Evolutionary conservation across 805 yeast genomes (phyloP).

Genomic region (Ogataea paradorogensis): DNA sequence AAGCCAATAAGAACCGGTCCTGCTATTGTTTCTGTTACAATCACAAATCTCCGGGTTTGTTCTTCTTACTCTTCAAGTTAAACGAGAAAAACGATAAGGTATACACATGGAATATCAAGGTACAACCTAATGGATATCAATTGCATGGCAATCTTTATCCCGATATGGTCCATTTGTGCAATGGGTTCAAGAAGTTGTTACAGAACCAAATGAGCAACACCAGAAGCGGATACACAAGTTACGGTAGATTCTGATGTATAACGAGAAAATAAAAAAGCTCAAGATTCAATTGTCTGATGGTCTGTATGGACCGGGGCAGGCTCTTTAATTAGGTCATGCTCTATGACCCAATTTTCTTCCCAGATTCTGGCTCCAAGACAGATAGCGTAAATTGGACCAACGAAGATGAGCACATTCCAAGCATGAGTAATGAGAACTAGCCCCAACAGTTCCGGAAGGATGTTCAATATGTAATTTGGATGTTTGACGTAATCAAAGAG

Average conservation of each 20-base stretch:
- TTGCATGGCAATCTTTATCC: slow-evolving; percentile 80
- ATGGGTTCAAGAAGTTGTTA: slow-evolving; percentile 76
- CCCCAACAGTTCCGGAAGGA: slow-evolving; percentile 15
- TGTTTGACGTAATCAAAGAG: slow-evolving; percentile 13
- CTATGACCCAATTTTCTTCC: slow-evolving; percentile 15
- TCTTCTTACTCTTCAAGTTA: slow-evolving; percentile 80
- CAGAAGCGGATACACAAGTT: slow-evolving; percentile 19
- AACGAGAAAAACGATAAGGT: slow-evolving; percentile 60
- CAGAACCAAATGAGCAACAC: slow-evolving; percentile 29
- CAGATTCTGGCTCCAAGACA: slow-evolving; percentile 9
- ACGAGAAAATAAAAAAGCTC: not conserved
- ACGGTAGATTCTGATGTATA: slow-evolving; percentile 20
- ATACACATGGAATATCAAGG: slow-evolving; percentile 85
- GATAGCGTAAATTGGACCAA: slow-evolving; percentile 13
- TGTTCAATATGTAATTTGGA: slow-evolving; percentile 16
- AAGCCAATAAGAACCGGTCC: slow-evolving; percentile 86
- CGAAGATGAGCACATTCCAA: slow-evolving; percentile 4
- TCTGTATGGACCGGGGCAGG: not conserved
- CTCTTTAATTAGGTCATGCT: slow-evolving; percentile 3
- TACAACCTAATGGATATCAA: slow-evolving; percentile 83
- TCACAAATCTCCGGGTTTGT: slow-evolving; percentile 92
- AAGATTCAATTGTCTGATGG: not conserved
- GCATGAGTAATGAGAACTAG: slow-evolving; percentile 12
- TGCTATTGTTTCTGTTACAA: slow-evolving; percentile 90
- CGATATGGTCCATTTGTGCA: slow-evolving; percentile 83